phyloP scores from a whole-genome alignment of 179 eudicot species.

The Kewa caespitosa region DNA sequence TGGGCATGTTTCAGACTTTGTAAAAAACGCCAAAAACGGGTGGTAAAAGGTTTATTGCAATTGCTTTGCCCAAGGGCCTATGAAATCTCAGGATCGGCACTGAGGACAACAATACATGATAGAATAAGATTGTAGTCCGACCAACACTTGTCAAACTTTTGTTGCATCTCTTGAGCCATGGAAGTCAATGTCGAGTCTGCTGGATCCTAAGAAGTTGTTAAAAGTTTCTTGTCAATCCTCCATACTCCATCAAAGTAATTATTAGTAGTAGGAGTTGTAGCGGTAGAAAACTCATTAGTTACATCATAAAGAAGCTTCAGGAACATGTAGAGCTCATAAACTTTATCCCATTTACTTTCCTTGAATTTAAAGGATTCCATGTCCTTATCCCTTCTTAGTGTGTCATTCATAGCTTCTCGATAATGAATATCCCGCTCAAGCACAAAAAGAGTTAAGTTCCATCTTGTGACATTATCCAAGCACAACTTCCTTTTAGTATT shows the following conservation, averaged over 20 bases:
- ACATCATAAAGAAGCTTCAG: constrained; percentile 15
- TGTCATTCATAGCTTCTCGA: background rate
- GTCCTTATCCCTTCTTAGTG: constrained; percentile 2
- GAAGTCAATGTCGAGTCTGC: background rate
- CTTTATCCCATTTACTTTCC: constrained; percentile 7
- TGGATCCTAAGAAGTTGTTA: background rate
- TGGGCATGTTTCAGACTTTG: too few relatives aligned
- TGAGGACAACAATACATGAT: constrained; percentile 8
- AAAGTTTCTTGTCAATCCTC: background rate
- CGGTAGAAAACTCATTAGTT: background rate
- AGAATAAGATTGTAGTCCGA: constrained; percentile 9
- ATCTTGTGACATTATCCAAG: background rate
- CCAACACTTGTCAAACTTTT: constrained; percentile 22
- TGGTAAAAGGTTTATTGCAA: too few relatives aligned
- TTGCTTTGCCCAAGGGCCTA: too few relatives aligned
- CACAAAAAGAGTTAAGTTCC: constrained; percentile 19
- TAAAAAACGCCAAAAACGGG: too few relatives aligned
- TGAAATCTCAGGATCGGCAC: too few relatives aligned
- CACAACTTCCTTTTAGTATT: constrained; percentile 3
- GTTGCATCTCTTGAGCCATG: background rate
- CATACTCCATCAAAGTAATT: constrained; percentile 19
- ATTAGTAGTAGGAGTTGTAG: constrained; percentile 18
- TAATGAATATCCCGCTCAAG: constrained; percentile 17
- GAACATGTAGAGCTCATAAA: background rate
- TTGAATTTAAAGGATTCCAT: background rate